These are phyloP conservation scores for Lactarius pseudohatsudake DNA, from an alignment of 768 basidiomycete species.

Conservation along the genomic window DNA sequence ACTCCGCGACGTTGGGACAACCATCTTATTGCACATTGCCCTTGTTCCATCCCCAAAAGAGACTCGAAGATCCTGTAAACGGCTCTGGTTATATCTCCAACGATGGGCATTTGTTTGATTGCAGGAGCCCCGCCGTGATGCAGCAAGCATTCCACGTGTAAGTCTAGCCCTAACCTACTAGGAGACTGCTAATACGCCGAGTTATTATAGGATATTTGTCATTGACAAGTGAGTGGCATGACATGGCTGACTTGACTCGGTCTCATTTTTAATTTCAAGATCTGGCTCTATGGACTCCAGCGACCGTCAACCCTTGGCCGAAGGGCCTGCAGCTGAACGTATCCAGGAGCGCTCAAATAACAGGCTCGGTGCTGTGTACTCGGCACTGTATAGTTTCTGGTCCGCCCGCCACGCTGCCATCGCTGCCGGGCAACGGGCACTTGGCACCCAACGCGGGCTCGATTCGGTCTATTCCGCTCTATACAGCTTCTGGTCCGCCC, in stretches of 20 bases:
- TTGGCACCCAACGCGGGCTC: conserved; percentile 34
- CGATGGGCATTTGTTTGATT: conserved; percentile 56
- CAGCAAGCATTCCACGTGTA: conserved; percentile 62
- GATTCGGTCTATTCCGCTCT: conserved; percentile 50
- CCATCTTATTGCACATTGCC: conserved; percentile 57
- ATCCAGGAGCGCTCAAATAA: conserved; percentile 44
- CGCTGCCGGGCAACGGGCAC: conserved; percentile 28
- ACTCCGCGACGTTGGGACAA: conserved; percentile 41
- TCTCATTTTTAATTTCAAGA: conserved; percentile 33
- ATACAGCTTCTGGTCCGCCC: conserved; percentile 52
- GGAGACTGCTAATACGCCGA: not conserved
- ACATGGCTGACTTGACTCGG: not conserved
- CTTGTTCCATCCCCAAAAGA: conserved; percentile 47
- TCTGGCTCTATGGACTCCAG: conserved; percentile 49
- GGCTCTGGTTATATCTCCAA: conserved; percentile 50
- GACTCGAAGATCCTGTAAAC: conserved; percentile 32
- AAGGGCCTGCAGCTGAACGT: conserved; percentile 40
- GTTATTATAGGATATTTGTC: conserved; percentile 47
- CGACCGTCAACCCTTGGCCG: conserved; percentile 47
- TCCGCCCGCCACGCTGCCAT: conserved; percentile 46
- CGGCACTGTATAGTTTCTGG: conserved; percentile 58
- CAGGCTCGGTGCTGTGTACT: conserved; percentile 58
- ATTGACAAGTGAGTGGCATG: conserved; percentile 43
- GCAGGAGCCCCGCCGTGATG: conserved; percentile 51
- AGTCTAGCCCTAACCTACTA: conserved; percentile 29